phyloP scores from a whole-genome alignment of 1,139 yeast species.

The Hansenula sp. region DNA sequence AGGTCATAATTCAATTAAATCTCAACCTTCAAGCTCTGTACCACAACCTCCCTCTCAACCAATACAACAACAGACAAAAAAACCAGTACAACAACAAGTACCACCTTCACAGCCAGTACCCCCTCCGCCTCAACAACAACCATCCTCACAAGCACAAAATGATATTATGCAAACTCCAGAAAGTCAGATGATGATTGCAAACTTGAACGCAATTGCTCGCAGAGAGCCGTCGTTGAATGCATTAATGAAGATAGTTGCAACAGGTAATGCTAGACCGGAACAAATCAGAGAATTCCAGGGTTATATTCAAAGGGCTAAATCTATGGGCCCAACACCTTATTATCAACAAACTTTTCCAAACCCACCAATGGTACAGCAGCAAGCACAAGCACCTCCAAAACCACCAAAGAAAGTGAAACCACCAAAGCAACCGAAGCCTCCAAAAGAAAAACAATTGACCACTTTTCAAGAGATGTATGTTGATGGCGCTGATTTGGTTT shows the following conservation, averaged over 20 bases:
- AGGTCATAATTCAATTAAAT: background rate
- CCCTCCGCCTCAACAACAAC: conserved; percentile 10
- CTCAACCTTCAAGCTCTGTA: conserved; percentile 6
- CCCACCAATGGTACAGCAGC: conserved; percentile 11
- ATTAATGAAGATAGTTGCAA: conserved; percentile 81
- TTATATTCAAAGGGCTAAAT: conserved; percentile 72
- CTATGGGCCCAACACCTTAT: conserved; percentile 57
- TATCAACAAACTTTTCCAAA: conserved; percentile 23
- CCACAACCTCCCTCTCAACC: conserved; percentile 8
- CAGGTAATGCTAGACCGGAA: conserved; percentile 66
- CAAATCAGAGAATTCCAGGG: conserved; percentile 76
- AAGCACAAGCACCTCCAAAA: conserved; percentile 20
- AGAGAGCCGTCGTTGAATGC: conserved; percentile 61
- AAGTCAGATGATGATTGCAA: conserved; percentile 76
- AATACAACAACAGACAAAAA: background rate
- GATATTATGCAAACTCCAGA: conserved; percentile 56
- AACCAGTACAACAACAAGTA: conserved; percentile 7
- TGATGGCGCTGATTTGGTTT: conserved; percentile 67
- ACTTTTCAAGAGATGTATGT: conserved; percentile 73
- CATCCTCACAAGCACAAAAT: conserved; percentile 22
- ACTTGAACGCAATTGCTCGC: conserved; percentile 78
- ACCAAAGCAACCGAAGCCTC: conserved; percentile 26
- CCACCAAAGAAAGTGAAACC: conserved; percentile 25
- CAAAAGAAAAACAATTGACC: conserved; percentile 43
- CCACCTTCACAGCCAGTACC: too few relatives aligned